Evolutionary conservation across 441 rosid genomes (phyloP).

Genomic region (Geranium incanum): DNA sequence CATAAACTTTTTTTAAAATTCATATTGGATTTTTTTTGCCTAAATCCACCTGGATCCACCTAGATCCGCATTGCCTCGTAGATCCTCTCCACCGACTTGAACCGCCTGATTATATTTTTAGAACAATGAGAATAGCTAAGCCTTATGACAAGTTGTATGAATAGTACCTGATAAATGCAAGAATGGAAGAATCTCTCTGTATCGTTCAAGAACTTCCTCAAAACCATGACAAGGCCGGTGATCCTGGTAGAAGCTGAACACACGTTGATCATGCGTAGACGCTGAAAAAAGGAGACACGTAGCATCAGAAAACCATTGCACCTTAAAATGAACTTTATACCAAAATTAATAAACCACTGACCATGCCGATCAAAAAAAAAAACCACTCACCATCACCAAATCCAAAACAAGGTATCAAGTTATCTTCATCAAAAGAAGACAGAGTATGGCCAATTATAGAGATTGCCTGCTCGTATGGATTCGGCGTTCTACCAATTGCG

Average conservation of each 20-base stretch:
- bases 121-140: no score
- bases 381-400: slow-evolving; percentile 31
- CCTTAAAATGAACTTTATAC: background rate
- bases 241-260: slow-evolving; percentile 73
- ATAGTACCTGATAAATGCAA: slow-evolving; percentile 63
- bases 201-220: slow-evolving; percentile 62
- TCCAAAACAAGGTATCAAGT: slow-evolving; percentile 29
- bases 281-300: background rate
- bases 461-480: slow-evolving; percentile 29
- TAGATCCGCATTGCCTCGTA: no score
- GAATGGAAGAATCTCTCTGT: slow-evolving; percentile 65
- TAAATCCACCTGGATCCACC: no score
- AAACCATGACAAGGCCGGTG: slow-evolving; percentile 60
- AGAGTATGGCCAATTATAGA: slow-evolving; percentile 26
- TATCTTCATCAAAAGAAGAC: slow-evolving; percentile 26
- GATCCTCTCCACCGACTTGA: no score
- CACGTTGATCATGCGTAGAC: slow-evolving; percentile 54
- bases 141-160: background rate
- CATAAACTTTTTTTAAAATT: no score
- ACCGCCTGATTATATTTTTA: no score
- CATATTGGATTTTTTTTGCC: no score
- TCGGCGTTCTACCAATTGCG: slow-evolving; percentile 19
- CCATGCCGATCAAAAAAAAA: slow-evolving; percentile 34
- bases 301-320: background rate
- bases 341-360: slow-evolving; percentile 25